phyloP scores from a whole-genome alignment of 2,329 filamentous ascomycete genomes.

The Fusarium sp. region DNA sequence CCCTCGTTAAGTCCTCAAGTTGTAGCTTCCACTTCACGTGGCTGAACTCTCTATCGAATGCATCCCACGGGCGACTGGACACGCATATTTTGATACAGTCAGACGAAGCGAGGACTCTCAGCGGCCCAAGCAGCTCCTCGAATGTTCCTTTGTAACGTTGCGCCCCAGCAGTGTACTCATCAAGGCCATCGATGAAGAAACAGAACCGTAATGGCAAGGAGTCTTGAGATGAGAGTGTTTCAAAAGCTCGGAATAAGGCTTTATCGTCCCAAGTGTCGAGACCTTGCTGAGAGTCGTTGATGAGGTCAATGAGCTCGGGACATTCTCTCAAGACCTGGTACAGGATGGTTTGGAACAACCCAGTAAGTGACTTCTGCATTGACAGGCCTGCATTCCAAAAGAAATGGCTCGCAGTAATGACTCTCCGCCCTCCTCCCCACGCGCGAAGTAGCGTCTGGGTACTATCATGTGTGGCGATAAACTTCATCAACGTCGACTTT shows the following conservation, averaged over 20 bases:
- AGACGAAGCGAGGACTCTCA: background rate
- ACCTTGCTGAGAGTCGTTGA: background rate
- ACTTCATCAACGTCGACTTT: conserved; percentile 25
- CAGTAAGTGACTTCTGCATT: conserved; percentile 13
- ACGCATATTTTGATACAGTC: background rate
- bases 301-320: background rate
- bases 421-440: background rate
- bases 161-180: background rate
- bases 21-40: background rate
- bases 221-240: background rate
- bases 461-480: background rate
- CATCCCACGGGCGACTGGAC: background rate
- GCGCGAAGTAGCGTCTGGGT: background rate
- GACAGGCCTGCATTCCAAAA: conserved; percentile 1
- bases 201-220: background rate
- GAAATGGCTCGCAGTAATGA: background rate
- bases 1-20: background rate
- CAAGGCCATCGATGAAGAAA: background rate
- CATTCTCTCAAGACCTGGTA: background rate
- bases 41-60: background rate
- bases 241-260: background rate
- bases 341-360: background rate
- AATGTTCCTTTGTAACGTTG: background rate
- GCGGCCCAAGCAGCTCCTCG: background rate
- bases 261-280: background rate